Evolutionary conservation across 2,329 filamentous ascomycete genomes (phyloP).

Genomic region (Geosmithia flava): DNA sequence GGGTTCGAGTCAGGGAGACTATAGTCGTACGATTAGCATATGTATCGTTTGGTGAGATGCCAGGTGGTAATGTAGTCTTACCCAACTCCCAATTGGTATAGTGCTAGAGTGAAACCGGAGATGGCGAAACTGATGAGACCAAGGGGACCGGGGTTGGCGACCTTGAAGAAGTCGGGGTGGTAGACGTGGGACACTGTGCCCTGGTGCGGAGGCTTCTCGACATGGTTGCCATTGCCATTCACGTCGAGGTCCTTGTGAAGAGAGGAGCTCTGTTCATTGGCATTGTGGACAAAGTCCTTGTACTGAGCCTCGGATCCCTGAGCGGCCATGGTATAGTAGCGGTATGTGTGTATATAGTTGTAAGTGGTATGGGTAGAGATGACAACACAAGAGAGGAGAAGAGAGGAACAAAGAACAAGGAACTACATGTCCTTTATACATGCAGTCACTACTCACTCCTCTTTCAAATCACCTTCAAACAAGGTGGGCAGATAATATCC

Average conservation of each 20-base stretch:
- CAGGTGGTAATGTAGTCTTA: conserved; percentile 9
- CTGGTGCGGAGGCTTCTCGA: conserved; percentile 10
- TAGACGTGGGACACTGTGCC: conserved; percentile 21
- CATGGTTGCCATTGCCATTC: neutral
- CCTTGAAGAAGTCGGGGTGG: conserved; percentile 24
- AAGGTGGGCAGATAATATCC: too few relatives aligned
- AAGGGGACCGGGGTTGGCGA: conserved; percentile 48
- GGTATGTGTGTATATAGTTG: neutral
- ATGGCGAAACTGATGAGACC: conserved; percentile 52
- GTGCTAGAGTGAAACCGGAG: conserved; percentile 48
- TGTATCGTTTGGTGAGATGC: neutral
- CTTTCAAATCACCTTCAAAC: too few relatives aligned
- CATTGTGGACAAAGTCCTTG: neutral
- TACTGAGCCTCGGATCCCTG: neutral
- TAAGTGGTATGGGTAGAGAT: too few relatives aligned
- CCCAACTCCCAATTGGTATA: conserved; percentile 33
- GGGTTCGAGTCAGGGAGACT: conserved; percentile 21
- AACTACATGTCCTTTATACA: too few relatives aligned
- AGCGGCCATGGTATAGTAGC: neutral
- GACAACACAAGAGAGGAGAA: too few relatives aligned
- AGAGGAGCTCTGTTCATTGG: neutral
- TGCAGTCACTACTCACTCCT: too few relatives aligned
- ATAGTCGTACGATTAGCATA: neutral
- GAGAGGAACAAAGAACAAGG: too few relatives aligned
- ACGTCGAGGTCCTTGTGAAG: neutral